phyloP scores from a whole-genome alignment of 495 filamentous ascomycete species.

The Aspergillus olivimuriae region DNA sequence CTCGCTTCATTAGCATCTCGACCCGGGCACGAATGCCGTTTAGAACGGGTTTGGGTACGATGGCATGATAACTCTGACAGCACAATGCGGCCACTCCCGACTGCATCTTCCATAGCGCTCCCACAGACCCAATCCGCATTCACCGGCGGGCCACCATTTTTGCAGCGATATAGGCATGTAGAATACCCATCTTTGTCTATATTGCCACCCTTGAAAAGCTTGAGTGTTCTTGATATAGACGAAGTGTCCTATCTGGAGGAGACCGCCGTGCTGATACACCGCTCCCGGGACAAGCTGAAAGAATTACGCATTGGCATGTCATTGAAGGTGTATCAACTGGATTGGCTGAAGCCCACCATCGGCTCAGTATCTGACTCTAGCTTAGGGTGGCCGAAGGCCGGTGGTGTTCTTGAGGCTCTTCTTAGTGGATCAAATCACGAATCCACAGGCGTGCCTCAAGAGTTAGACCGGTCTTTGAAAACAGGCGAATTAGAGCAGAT shows the following conservation, averaged over 20 bases:
- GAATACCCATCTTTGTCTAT: conserved; percentile 86
- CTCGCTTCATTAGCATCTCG: conserved; percentile 66
- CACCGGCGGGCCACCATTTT: conserved; percentile 11
- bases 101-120: conserved; percentile 17
- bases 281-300: conserved; percentile 58
- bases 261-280: conserved; percentile 73
- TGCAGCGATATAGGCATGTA: conserved; percentile 45
- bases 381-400: conserved; percentile 40
- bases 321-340: conserved; percentile 43
- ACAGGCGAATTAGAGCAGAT: too few relatives aligned
- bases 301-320: conserved; percentile 81
- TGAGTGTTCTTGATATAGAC: conserved; percentile 85
- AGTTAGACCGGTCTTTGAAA: not conserved
- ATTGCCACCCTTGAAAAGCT: conserved; percentile 70
- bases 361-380: conserved; percentile 18
- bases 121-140: conserved; percentile 14
- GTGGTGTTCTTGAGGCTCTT: conserved; percentile 49
- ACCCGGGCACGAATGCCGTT: conserved; percentile 53
- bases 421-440: conserved; percentile 8
- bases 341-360: conserved; percentile 52
- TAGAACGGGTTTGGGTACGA: conserved; percentile 79
- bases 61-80: conserved; percentile 77
- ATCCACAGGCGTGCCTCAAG: not conserved
- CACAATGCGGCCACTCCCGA: conserved; percentile 21
- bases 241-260: conserved; percentile 85